Base-by-base conservation (phyloP, 331 rosid genomes). In the Spiraea crenata region DNA sequence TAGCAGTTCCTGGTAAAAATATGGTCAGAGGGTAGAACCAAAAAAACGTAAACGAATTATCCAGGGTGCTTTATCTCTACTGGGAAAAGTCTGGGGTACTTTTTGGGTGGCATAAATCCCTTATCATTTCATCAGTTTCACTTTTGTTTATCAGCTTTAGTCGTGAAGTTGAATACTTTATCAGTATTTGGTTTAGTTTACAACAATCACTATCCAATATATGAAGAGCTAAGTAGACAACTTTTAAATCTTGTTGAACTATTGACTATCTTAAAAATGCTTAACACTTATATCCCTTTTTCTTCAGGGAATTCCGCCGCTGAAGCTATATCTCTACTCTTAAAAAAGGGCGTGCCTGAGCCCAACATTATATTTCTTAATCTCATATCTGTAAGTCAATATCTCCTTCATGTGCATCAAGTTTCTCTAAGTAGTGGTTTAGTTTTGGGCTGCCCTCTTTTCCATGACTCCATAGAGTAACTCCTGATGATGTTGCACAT, bases 291-390 rank as follows among this genome's bases (percentile, higher is more conserved):
- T 3, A 51, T 49, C 31, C 31, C 56, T 47, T 45, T 57, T 31
- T 65, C 57, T 76, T 73, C 77, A 93, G 99, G 99, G 52, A 90
- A 93, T 73, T 93, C 96, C 8, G 99, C 99, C 15, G 92, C 87
- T 77, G 82, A 93, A 78, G 97, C 97, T 16, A 93, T 89, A 71
- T 91, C 95, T 37, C 79, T 91, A 72, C 84, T 91, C 67, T 0
- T 93, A 65, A 81, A 62, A 66, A 93, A 93, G 81, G 99, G 97
- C 5, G 99, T 91, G 44, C 99, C 97, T 0, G 97, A 93, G 88
- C 78, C 92, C 73, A 93, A 93, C 83, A 93, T 93, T 70, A 87
- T 93, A 80, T 90, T 89, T 75, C 97, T 93, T 68, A 90, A 90
- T 78, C 99, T 93, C 67, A 87, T 93, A 82, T 90, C 97, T 16